These are phyloP conservation scores for Fraxinus ornus DNA, from an alignment of 305 asterid genomes.

Conservation along the genomic window DNA sequence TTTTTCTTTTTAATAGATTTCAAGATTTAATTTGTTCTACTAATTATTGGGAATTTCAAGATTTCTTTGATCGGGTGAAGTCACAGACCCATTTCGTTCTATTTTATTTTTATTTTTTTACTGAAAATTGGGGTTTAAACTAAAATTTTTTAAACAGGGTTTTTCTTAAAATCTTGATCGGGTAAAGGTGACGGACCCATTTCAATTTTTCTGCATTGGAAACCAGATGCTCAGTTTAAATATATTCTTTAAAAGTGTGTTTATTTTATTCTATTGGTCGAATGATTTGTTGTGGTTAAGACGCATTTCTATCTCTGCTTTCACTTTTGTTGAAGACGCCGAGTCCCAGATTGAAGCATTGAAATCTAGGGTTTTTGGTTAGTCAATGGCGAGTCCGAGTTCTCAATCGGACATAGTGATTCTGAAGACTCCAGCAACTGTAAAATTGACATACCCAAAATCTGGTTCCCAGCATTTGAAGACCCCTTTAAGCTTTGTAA, in stretches of 20 bases:
- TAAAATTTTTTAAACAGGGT: not conserved
- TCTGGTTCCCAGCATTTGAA: too few relatives aligned
- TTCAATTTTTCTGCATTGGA: constrained; percentile 5
- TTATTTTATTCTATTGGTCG: not conserved
- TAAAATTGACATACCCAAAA: too few relatives aligned
- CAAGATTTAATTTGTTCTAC: not conserved
- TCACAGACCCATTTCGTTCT: not conserved
- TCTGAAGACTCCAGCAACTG: too few relatives aligned
- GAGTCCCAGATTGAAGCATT: too few relatives aligned
- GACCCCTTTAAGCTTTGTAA: not conserved
- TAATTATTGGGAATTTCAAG: not conserved
- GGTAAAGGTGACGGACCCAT: not conserved
- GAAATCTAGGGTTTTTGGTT: too few relatives aligned
- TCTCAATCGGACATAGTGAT: too few relatives aligned
- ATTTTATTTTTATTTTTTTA: not conserved
- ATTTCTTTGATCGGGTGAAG: not conserved
- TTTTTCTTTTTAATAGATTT: constrained; percentile 2
- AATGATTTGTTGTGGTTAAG: not conserved
- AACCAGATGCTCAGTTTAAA: not conserved
- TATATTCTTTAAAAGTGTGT: not conserved
- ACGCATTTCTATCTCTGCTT: too few relatives aligned
- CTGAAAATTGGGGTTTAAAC: constrained; percentile 6
- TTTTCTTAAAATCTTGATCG: not conserved
- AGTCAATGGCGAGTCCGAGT: too few relatives aligned
- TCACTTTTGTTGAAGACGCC: too few relatives aligned